Evolutionary conservation across 2,329 filamentous ascomycete genomes (phyloP), one percentile per base, ranked within the genome.

Genomic region (Alternaria longipes): DNA sequence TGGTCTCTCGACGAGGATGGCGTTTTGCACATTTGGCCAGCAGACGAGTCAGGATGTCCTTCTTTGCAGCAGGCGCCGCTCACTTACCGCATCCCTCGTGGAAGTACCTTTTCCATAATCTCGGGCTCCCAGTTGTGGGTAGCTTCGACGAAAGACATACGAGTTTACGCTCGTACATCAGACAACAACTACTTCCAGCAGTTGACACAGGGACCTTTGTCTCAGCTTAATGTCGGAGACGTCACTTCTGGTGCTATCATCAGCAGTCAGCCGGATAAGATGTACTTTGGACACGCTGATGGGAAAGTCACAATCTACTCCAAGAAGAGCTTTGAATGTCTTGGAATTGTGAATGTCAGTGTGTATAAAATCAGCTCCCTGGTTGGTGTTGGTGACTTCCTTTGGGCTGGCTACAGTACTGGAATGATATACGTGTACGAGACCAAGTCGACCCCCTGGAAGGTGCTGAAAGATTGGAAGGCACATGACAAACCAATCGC

Each of bases 221-320:
- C 85, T 14, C 87, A 91, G 53, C 87, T 90, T 16, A 89, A 89
- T 57, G 89, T 91, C 9, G 94, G 94, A 14, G 94, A 98, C 63
- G 89, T 99, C 14, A 97, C 92, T 1, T 92, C 92, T 0, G 94
- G 93, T 5, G 87, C 94, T 3, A 85, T 90, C 54, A 84, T 96
- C 32, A 90, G 87, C 52, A 89, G 89, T 24, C 87, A 94, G 46
- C 89, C 90, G 0, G 91, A 91, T 57, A 89, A 90, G 64, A 89
- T 97, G 1, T 97, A 93, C 77, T 90, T 99, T 68, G 95, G 95
- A 1, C 95, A 99, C 75, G 88, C 87, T 12, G 95, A 99, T 77
- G 95, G 95, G 49, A 97, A 97, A 77, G 88, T 99, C 56, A 95
- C 92, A 60, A 89, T 98, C n/a, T 98, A 97, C 79, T 94, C 92